Percentiles rank a stretch among this genome's conserved stretches.
Evolutionary conservation across 495 filamentous ascomycete genomes (phyloP).

Genomic region (Trichodelitschia bisporula): DNA sequence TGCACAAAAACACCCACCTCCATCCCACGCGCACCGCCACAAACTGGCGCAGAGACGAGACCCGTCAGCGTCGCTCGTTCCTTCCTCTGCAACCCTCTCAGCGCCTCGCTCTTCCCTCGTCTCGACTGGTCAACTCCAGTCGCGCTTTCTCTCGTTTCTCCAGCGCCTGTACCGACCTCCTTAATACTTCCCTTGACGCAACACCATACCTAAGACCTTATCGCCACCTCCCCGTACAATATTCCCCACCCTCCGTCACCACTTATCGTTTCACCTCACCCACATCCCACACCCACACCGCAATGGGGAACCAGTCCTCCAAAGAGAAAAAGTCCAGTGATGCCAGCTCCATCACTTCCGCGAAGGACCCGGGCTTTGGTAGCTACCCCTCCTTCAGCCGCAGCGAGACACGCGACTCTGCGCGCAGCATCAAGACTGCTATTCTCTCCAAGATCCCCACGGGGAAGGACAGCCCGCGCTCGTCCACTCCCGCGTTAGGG

Average conservation of each 20-base stretch:
- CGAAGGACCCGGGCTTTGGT: conserved; percentile 23
- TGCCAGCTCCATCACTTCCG: conserved; percentile 17
- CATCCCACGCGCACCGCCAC: too few species aligned
- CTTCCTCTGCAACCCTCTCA: too few species aligned
- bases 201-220: too few species aligned
- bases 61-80: too few species aligned
- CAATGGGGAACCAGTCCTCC: conserved; percentile 84
- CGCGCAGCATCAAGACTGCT: conserved; percentile 54
- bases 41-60: too few species aligned
- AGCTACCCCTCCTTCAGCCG: conserved; percentile 80
- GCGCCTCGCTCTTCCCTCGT: not conserved
- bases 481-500: conserved; percentile 33
- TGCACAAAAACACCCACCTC: too few species aligned
- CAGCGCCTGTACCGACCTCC: conserved; percentile 30
- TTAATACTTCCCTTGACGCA: conserved; percentile 17
- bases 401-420: conserved; percentile 85
- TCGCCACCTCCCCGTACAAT: too few species aligned
- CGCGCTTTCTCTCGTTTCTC: conserved; percentile 27
- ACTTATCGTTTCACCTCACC: too few species aligned
- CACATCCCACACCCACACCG: too few species aligned
- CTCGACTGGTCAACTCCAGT: conserved; percentile 19
- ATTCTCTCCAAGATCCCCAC: conserved; percentile 53
- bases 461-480: conserved; percentile 59
- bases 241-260: too few species aligned
- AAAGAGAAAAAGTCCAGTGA: conserved; percentile 30